Conservation (phyloP, 371 early-diverging fungal species). For the Neoconidiobolus thromboides region DNA sequence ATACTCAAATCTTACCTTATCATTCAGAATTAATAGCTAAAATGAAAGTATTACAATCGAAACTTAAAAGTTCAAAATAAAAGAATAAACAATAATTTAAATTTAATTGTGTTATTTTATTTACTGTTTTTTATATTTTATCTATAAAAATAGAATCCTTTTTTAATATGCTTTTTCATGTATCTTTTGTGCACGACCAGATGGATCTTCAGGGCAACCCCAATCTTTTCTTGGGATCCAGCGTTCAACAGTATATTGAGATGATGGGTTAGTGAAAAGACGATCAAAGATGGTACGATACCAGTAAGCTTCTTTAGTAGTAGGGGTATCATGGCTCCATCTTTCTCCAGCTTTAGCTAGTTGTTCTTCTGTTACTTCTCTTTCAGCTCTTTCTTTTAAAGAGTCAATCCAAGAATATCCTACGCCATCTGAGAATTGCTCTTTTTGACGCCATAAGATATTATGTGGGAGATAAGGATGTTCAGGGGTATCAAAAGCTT, state of each 20-base stretch:
- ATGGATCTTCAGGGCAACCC: conserved; percentile 93
- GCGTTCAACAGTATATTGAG: conserved; percentile 68
- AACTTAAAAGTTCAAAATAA: no score
- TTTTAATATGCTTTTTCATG: conserved; percentile 48
- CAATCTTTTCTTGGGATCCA: conserved; percentile 94
- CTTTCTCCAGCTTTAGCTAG: conserved; percentile 43
- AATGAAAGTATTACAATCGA: no score
- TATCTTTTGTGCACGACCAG: conserved; percentile 86
- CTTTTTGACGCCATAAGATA: conserved; percentile 93
- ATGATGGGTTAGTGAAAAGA: conserved; percentile 77
- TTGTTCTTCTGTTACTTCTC: conserved; percentile 50
- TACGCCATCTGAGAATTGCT: conserved; percentile 95
- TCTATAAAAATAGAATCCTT: no score
- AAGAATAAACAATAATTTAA: no score
- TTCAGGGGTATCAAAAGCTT: conserved; percentile 56
- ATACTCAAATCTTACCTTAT: no score
- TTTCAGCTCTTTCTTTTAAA: conserved; percentile 49
- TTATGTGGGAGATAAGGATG: conserved; percentile 73
- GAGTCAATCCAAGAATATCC: conserved; percentile 94
- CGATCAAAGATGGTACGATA: conserved; percentile 82
- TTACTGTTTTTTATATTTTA: no score
- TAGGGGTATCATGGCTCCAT: conserved; percentile 77
- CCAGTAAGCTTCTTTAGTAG: conserved; percentile 90
- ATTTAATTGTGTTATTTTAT: no score
- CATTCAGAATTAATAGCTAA: no score